Conservation (phyloP, 768 basidiomycete genomes). For the Termitomyces sp. region DNA sequence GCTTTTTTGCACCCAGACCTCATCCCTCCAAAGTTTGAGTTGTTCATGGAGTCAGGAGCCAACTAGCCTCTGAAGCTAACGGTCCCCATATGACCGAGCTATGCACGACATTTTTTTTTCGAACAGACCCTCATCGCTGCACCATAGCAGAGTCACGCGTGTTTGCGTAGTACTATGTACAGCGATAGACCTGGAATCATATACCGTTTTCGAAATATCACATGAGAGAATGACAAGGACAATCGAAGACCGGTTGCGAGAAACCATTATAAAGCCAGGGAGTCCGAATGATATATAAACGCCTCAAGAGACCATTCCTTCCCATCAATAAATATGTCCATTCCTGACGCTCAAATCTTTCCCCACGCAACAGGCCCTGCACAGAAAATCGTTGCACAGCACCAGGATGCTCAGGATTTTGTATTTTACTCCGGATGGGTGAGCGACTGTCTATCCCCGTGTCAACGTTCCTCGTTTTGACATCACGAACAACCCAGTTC, state of each 20-base stretch:
- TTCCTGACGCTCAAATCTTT: conserved; percentile 48
- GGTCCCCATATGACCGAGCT: neutral
- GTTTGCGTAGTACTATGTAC: too few species aligned
- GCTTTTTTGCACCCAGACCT: too few species aligned
- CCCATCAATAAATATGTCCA: conserved; percentile 23
- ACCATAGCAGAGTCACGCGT: neutral
- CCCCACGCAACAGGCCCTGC: conserved; percentile 56
- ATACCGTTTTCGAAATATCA: neutral
- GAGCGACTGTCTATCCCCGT: conserved; percentile 10
- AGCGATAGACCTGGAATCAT: neutral
- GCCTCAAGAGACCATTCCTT: neutral
- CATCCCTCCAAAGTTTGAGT: neutral
- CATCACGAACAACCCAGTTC: conserved; percentile 29
- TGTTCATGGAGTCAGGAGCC: neutral
- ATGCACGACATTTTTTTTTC: neutral
- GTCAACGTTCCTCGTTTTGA: neutral
- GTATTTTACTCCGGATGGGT: conserved; percentile 61
- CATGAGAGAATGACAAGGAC: neutral
- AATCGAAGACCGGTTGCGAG: neutral
- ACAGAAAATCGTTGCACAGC: conserved; percentile 42
- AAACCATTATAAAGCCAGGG: conserved; percentile 3
- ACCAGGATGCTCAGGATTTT: conserved; percentile 46
- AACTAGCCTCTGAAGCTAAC: neutral
- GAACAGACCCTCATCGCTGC: neutral
- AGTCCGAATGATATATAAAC: neutral